Evolutionary conservation across 306 rosid genomes (phyloP).

Genomic region (Vigna reflexopilosa): DNA sequence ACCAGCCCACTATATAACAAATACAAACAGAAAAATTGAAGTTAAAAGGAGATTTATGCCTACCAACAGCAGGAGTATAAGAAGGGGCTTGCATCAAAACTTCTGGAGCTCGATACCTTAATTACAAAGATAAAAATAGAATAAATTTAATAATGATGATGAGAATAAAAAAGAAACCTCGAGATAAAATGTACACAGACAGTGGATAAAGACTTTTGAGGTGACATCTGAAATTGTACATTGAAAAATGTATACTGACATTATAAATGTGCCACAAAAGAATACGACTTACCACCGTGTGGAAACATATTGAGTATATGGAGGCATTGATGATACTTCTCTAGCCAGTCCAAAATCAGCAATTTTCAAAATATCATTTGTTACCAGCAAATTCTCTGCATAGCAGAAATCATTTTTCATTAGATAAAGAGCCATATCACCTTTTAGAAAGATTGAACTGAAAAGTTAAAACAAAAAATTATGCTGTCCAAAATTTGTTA

Average conservation of each 20-base stretch:
- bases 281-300: conserved; percentile 84
- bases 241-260: conserved; percentile 21
- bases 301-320: conserved; percentile 93
- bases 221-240: neutral
- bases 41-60: conserved; percentile 38
- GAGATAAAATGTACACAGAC: conserved; percentile 3
- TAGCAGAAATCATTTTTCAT: conserved; percentile 30
- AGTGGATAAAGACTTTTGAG: too few species aligned
- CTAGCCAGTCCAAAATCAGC: conserved; percentile 94
- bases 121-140: conserved; percentile 33
- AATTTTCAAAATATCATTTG: conserved; percentile 74
- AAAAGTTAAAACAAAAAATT: conserved; percentile 12
- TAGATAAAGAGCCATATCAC: conserved; percentile 26
- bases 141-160: conserved; percentile 1
- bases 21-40: conserved; percentile 11
- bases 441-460: conserved; percentile 27
- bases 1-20: conserved; percentile 2
- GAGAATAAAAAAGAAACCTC: neutral
- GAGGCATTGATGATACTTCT: conserved; percentile 85
- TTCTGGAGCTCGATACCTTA: conserved; percentile 94
- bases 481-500: conserved; percentile 27
- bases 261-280: conserved; percentile 23
- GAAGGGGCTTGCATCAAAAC: conserved; percentile 75
- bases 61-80: conserved; percentile 90
- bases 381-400: conserved; percentile 85